Evolutionary conservation across 208 protist genomes (phyloP).

Genomic region (Angomonas ambiguus): DNA sequence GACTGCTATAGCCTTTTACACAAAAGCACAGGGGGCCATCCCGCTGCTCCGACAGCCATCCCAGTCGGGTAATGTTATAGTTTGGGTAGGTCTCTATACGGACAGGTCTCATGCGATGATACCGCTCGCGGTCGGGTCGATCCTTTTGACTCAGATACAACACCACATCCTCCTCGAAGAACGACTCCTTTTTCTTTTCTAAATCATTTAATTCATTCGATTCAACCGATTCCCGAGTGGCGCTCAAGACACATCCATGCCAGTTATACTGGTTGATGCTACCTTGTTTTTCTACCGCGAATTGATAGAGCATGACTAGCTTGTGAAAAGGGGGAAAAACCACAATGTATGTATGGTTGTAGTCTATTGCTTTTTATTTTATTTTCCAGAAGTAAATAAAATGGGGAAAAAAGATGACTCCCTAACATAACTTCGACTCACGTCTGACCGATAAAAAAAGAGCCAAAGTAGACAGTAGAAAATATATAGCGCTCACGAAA

Average conservation of each 20-base stretch:
- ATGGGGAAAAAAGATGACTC: no score
- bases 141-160: constrained; percentile 8
- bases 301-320: neutral
- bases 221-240: neutral
- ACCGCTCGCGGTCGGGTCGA: neutral
- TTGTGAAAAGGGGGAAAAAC: neutral
- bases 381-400: no score
- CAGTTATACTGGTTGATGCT: neutral
- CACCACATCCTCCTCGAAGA: neutral
- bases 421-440: no score
- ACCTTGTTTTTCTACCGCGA: constrained; percentile 3
- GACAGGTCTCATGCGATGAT: neutral
- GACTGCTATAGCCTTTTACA: neutral
- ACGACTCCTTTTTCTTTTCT: neutral
- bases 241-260: neutral
- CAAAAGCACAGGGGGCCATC: neutral
- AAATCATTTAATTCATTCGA: neutral
- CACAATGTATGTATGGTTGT: no score
- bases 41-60: neutral
- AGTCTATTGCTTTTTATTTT: no score
- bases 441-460: no score
- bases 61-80: neutral
- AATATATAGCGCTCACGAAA: no score
- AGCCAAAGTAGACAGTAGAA: no score
- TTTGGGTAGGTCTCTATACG: neutral